Evolutionary conservation across 176 grass and related monocot species (phyloP), one percentile per base, ranked within the genome.

Genomic region (Canna indica): DNA sequence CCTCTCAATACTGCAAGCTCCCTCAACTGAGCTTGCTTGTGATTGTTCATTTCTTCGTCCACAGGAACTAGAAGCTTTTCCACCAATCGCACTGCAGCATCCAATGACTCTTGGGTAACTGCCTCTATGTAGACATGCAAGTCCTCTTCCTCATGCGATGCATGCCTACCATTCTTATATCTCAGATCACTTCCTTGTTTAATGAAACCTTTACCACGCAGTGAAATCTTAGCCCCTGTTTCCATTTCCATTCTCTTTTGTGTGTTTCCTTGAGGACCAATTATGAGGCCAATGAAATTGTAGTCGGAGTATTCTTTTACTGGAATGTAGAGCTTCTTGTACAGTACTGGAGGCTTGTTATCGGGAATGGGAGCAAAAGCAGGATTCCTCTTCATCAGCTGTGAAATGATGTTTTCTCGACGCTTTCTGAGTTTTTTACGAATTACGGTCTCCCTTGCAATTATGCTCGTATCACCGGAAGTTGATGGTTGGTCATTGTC

Each of bases 241-340:
- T 68, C 64, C 50, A 14, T 77, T 36, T 77, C 75, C 75, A 77
- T 77, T 57, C 64, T 67, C 64, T 77, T 67, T 58, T 48, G 46
- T 56, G 75, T 77, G 34, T 39, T 52, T 9, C 75, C 75, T 20
- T 46, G 46, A 3, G 64, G 75, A 31, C 75, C 75, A n/a, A 77
- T 57, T 34, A 76, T 67, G 54, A 76, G 74, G 30, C 74, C 74
- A 67, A 76, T 34, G 22, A 77, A 77, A 36, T 77, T 77, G 75
- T 68, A 77, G 32, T 35, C 26, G 14, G 75, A 64, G 48, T 59
- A 77, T 69, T 77, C 48, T 53, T 77, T 68, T 32, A 41, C 35
- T 30, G 75, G 75, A 30, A 77, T 24, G 32, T 69, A 77, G 34
- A 69, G 16, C 64, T 69, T 77, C 75, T 57, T 77, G 33, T 59